Evolutionary conservation across 2,329 filamentous ascomycete genomes (phyloP).

Genomic region (Colletotrichum simmondsii): DNA sequence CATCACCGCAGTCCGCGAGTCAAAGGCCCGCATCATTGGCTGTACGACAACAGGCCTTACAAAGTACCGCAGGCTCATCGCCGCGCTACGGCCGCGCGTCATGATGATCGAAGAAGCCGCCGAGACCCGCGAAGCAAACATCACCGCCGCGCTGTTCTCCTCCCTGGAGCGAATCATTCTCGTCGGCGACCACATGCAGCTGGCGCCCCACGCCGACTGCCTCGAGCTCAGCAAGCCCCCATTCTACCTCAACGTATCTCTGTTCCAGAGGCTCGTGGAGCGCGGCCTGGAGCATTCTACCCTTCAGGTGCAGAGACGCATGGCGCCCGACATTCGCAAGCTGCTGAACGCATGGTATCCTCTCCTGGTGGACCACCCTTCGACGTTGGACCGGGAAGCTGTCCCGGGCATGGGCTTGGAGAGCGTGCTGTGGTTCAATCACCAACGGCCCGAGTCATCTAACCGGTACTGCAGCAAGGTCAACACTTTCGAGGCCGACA

Average conservation of each 20-base stretch:
- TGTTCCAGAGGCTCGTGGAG: conserved; percentile 83
- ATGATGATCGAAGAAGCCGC: conserved; percentile 85
- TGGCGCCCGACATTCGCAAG: conserved; percentile 57
- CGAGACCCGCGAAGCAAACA: conserved; percentile 75
- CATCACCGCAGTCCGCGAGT: conserved; percentile 49
- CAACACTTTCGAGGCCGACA: conserved; percentile 79
- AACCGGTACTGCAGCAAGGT: conserved; percentile 73
- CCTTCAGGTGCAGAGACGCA: conserved; percentile 74
- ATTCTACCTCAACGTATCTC: conserved; percentile 76
- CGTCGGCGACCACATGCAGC: conserved; percentile 84
- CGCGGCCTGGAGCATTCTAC: conserved; percentile 72
- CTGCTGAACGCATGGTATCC: conserved; percentile 62
- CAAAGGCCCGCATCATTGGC: conserved; percentile 64
- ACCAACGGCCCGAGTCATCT: conserved; percentile 70
- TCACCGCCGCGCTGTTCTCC: conserved; percentile 61
- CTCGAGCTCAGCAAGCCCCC: conserved; percentile 67
- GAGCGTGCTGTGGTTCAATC: conserved; percentile 52
- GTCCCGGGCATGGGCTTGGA: conserved; percentile 57
- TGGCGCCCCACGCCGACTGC: conserved; percentile 76
- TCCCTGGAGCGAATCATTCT: conserved; percentile 65
- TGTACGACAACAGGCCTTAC: conserved; percentile 83
- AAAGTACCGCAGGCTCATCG: conserved; percentile 80
- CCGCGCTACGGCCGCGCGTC: conserved; percentile 72
- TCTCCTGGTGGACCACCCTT: conserved; percentile 54
- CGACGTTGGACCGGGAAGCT: conserved; percentile 45